These are phyloP conservation scores for Lactarius tabidus DNA, from an alignment of 768 basidiomycete genomes.

Conservation along the genomic window DNA sequence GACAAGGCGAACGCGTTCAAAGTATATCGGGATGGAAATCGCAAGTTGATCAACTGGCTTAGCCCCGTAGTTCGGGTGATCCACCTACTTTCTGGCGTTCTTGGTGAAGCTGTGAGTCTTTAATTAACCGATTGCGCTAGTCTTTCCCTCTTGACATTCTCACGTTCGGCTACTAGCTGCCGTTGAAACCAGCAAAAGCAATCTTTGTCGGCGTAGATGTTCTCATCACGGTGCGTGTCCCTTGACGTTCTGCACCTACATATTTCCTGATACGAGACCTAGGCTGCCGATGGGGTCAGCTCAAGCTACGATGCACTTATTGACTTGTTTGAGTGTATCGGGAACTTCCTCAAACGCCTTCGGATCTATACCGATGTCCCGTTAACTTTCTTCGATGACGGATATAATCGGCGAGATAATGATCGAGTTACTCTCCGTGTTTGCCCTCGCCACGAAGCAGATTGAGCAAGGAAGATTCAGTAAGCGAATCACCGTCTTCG, in stretches of 20 bases:
- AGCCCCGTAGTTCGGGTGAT: background rate
- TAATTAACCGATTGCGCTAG: too few species aligned
- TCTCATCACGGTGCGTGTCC: background rate
- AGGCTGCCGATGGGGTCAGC: background rate
- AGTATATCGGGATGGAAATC: background rate
- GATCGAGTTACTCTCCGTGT: background rate
- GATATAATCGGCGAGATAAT: background rate
- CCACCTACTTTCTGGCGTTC: background rate
- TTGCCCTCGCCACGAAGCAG: slow-evolving; percentile 7
- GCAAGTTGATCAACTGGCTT: background rate
- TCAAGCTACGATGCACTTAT: background rate
- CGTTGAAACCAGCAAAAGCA: background rate
- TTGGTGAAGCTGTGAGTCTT: background rate
- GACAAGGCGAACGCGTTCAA: background rate
- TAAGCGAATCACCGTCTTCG: background rate
- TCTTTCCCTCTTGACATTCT: background rate
- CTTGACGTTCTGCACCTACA: background rate
- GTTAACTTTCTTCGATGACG: background rate
- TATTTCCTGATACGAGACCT: too few species aligned
- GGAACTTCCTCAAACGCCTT: slow-evolving; percentile 4
- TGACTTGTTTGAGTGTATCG: slow-evolving; percentile 5
- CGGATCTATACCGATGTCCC: background rate
- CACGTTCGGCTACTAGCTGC: background rate
- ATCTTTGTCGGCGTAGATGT: background rate
- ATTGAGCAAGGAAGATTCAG: slow-evolving; percentile 1